Base-by-base conservation (phyloP, 139 green algal genomes). In the Volvox africanus region DNA sequence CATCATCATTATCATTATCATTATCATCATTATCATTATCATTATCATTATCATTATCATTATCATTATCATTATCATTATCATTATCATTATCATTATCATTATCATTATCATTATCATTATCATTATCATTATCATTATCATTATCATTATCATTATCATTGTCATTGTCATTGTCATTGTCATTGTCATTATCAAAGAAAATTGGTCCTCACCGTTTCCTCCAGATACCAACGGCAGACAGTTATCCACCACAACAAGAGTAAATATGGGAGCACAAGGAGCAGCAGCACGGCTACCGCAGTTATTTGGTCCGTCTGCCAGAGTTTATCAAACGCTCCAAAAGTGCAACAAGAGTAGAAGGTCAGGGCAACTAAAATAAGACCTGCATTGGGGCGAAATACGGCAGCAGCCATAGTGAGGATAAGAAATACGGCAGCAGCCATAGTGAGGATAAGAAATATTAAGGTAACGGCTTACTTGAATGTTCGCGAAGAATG, bases 281-380 rank as follows among this genome's bases (percentile, higher is more conserved):
- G 13, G 26, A 91, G 24, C 30, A 26, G 16, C 61, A 91, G 28
- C 76, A 84, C 61, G 50, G 89, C 32, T 35, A 82, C 2, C 37
- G 83, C 83, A 11, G 77, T n/a, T 13, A 14, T 33, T 50, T 21
- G 24, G 61, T n/a, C 50, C 44, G 33, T 2, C 19, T 20, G 85
- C 75, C 62, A 93, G 21, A 14, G 44, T 55, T 9, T 9, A 55
- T 55, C 44, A 55, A n/a, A 55, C 9, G 44, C 44, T 55, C 44
- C 44, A 9, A 55, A 55, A 55, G 44, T 55, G 9, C 44, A 55
- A n/a, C 16, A 30, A 14, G 90, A 36, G 78, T 91, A 91, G 24
- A 93, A 93, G 18, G 90, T 91, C 65, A 93, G 17, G 26, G 90
- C 85, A n/a, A 93, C 76, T 21, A 93, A 32, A 26, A 93, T 37